Conservation (phyloP, 164 flowering plant species). For the Umbellularia californica region DNA sequence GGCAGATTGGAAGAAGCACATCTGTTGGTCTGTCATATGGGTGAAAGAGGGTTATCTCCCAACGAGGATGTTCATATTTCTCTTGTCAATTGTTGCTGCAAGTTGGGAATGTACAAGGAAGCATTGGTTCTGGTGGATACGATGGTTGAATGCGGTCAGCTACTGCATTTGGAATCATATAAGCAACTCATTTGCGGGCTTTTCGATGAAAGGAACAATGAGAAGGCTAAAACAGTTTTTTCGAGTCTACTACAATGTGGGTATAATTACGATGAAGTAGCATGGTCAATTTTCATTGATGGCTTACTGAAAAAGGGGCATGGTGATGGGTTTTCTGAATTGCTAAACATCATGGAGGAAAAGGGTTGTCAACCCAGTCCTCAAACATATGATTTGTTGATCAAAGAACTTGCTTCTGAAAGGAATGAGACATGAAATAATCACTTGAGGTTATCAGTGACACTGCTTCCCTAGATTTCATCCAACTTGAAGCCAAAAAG, state of each 20-base stretch:
- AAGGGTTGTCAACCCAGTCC: constrained; percentile 44
- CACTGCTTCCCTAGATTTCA: background rate
- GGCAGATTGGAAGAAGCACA: constrained; percentile 50
- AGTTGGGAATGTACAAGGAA: constrained; percentile 40
- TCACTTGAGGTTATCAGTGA: background rate
- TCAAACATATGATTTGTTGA: constrained; percentile 54
- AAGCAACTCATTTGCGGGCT: constrained; percentile 66
- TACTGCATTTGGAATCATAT: constrained; percentile 52
- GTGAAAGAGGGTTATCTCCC: constrained; percentile 44
- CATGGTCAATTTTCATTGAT: constrained; percentile 75
- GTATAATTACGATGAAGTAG: constrained; percentile 69
- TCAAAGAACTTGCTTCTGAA: constrained; percentile 36
- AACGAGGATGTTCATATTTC: constrained; percentile 45
- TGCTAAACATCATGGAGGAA: constrained; percentile 62
- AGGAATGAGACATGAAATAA: constrained; percentile 1
- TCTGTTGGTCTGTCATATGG: constrained; percentile 46
- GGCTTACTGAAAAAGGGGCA: constrained; percentile 63
- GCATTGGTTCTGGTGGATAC: constrained; percentile 40
- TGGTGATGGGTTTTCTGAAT: constrained; percentile 46
- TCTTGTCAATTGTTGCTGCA: constrained; percentile 55
- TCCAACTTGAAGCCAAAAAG: background rate
- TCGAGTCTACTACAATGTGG: constrained; percentile 39
- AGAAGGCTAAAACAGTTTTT: constrained; percentile 49
- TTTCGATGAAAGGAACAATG: constrained; percentile 36
- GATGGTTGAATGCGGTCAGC: constrained; percentile 39